phyloP scores from a whole-genome alignment of 768 basidiomycete species.

The Lepiota brunneoincarnata region DNA sequence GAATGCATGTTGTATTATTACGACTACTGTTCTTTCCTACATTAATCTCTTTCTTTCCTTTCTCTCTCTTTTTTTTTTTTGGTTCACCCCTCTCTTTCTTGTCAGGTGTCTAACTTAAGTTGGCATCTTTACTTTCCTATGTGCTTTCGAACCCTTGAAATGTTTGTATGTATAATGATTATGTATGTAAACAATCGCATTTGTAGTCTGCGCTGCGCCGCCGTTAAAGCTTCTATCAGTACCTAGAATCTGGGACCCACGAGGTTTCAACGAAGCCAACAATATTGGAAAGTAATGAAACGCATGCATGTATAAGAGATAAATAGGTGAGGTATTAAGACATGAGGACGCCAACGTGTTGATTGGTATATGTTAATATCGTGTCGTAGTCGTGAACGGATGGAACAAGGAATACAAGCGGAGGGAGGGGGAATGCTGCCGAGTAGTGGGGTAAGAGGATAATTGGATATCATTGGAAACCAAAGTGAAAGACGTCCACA shows the following conservation, averaged over 20 bases:
- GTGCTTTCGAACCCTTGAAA: neutral
- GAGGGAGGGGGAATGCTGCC: neutral
- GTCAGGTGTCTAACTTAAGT: neutral
- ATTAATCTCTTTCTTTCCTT: neutral
- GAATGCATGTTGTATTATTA: constrained; percentile 2
- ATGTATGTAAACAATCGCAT: neutral
- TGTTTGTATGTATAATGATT: neutral
- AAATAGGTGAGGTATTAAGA: too few species aligned
- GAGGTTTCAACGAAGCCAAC: too few species aligned
- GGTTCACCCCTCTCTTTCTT: neutral
- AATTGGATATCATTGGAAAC: too few species aligned
- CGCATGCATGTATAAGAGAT: too few species aligned
- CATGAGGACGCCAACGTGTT: too few species aligned
- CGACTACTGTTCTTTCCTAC: neutral
- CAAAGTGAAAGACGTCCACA: neutral
- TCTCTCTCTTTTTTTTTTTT: neutral
- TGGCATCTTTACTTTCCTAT: neutral
- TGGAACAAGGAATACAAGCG: neutral
- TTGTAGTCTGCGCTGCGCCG: too few species aligned
- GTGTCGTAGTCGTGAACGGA: neutral
- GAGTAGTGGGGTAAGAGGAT: too few species aligned
- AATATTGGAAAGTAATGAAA: too few species aligned
- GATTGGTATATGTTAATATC: neutral
- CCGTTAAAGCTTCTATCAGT: too few species aligned
- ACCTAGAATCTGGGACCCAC: too few species aligned